A percentile compares a stretch with the other conserved stretches of the same genome.
phyloP scores from a whole-genome alignment of 2,329 filamentous ascomycete species.

The Shiraia sp. region DNA sequence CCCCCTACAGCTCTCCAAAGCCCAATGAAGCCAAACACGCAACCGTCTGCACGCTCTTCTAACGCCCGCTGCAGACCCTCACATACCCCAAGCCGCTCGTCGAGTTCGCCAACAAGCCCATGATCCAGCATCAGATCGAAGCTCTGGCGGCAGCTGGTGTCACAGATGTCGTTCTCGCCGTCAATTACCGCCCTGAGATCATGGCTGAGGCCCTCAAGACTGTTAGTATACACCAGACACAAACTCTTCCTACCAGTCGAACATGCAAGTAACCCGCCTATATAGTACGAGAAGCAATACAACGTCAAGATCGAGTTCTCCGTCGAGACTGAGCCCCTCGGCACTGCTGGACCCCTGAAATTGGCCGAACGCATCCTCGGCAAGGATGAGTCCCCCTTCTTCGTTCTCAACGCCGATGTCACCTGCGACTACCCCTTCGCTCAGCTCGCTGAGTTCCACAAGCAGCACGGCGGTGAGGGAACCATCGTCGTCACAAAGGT shows the following conservation, averaged over 20 bases:
- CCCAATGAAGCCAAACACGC: conserved; percentile 19
- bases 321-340: conserved; percentile 91
- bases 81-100: conserved; percentile 97
- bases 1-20: conserved; percentile 2
- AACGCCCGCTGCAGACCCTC: conserved; percentile 68
- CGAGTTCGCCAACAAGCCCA: conserved; percentile 98
- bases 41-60: conserved; percentile 24
- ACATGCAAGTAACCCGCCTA: conserved; percentile 14
- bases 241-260: background rate
- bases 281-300: conserved; percentile 82
- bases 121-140: conserved; percentile 98
- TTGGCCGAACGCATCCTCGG: conserved; percentile 88
- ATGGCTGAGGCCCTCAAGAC: conserved; percentile 94
- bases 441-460: conserved; percentile 89
- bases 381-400: conserved; percentile 94
- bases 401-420: conserved; percentile 97
- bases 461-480: conserved; percentile 88
- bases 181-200: conserved; percentile 98
- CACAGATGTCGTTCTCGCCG: conserved; percentile 94
- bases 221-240: conserved; percentile 54
- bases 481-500: conserved; percentile 99
- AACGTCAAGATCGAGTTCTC: conserved; percentile 97
- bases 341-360: conserved; percentile 93
- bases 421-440: conserved; percentile 98
- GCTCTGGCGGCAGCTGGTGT: conserved; percentile 91